Evolutionary conservation across 176 grass and related monocot genomes (phyloP), one percentile per base, ranked within the genome.

Genomic region (Pontederia paniculata): DNA sequence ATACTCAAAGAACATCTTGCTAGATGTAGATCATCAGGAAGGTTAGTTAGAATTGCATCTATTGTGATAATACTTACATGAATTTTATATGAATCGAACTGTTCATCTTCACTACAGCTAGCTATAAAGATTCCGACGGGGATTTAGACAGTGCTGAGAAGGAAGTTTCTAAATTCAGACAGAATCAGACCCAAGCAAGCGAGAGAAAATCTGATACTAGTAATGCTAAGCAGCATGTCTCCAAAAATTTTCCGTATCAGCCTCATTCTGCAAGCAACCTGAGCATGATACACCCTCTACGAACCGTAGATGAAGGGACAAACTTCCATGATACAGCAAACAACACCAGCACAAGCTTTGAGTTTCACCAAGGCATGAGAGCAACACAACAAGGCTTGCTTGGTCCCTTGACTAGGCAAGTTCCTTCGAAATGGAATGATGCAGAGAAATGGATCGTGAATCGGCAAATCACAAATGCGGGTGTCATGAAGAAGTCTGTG

Each of bases 361-460:
- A 97, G 60, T 97, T 97, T 77, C 83, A 91, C 50, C 61, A 25
- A 48, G 60, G 31, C 10, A 86, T 88, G 53, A 81, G 70, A 52
- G 50, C 47, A 1, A 21, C 60, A 0, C 82, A 88, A 60, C 85
- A 84, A 74, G 54, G 59, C 20, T 41, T 66, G 0, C 0, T 48
- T 0, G 81, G 78, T 7, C 74, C 78, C 60, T 82, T 90, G 19
- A 74, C 76, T 22, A 84, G 86, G 54, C 80, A 80, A 9, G 51
- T 80, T 55, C 79, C 93, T 1, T 97, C 93, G 17, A 97, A 97
- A 51, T 97, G 86, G 86, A 91, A 97, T 41, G 86, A 97, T 44
- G 93, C 93, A 2, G 93, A 97, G 66, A 97, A 97, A 77, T 97
- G 93, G 93, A 86, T 97, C 12, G 64, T 88, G n/a, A 97, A 79